Evolutionary conservation across 2,329 filamentous ascomycete species (phyloP).

Genomic region (Coccinonectria pachysandricola): DNA sequence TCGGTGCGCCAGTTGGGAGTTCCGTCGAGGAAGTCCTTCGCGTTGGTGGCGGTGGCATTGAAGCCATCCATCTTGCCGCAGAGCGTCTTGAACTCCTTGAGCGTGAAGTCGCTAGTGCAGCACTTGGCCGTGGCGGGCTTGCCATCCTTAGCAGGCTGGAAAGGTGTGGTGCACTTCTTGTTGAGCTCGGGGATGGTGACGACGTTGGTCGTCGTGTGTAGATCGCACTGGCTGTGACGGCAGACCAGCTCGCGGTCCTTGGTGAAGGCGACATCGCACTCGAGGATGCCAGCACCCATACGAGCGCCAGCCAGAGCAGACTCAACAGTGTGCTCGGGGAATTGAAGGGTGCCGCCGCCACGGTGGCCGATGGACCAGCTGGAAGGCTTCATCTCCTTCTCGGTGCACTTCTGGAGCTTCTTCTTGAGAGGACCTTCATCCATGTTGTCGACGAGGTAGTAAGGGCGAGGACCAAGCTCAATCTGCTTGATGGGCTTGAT

Average conservation of each 20-base stretch:
- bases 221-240: constrained; percentile 56
- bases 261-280: constrained; percentile 60
- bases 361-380: constrained; percentile 53
- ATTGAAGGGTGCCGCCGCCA: constrained; percentile 49
- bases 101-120: constrained; percentile 62
- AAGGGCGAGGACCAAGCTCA: constrained; percentile 53
- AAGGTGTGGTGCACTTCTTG: constrained; percentile 52
- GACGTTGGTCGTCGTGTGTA: constrained; percentile 61
- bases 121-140: constrained; percentile 49
- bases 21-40: constrained; percentile 46
- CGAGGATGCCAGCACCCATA: constrained; percentile 56
- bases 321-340: constrained; percentile 54
- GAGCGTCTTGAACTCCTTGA: constrained; percentile 55
- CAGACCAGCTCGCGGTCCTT: constrained; percentile 56
- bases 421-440: constrained; percentile 48
- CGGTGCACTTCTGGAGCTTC: constrained; percentile 47
- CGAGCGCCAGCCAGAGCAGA: constrained; percentile 51
- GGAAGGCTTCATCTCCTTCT: constrained; percentile 40
- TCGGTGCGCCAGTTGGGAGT: constrained; percentile 55
- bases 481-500: constrained; percentile 34
- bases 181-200: constrained; percentile 50
- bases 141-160: constrained; percentile 43
- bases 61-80: constrained; percentile 62
- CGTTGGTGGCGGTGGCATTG: constrained; percentile 47
- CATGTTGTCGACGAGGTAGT: constrained; percentile 55